Percentiles rank a stretch among this genome's conserved stretches.
These are phyloP conservation scores for Delitschia confertaspora DNA, from an alignment of 495 filamentous ascomycete species.

Conservation along the genomic window DNA sequence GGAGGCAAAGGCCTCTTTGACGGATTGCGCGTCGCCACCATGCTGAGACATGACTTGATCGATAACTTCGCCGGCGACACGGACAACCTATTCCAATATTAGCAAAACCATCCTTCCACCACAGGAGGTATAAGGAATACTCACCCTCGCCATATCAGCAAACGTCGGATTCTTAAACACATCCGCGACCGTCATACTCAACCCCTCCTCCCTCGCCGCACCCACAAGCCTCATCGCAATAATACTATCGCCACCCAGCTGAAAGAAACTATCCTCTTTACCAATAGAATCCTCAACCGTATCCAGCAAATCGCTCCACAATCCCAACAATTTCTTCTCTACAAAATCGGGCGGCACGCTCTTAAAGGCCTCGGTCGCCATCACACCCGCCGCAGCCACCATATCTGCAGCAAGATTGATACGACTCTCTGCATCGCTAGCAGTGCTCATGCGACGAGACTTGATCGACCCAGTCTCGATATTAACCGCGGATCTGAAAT, in stretches of 20 bases:
- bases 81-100: conserved; percentile 14
- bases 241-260: conserved; percentile 22
- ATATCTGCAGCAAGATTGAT: conserved; percentile 20
- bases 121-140: not conserved
- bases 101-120: no score
- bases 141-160: conserved; percentile 18
- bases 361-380: conserved; percentile 21
- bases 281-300: conserved; percentile 22
- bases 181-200: conserved; percentile 24
- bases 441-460: conserved; percentile 10
- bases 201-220: conserved; percentile 19
- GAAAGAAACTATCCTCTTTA: conserved; percentile 19
- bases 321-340: conserved; percentile 20
- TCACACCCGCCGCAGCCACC: conserved; percentile 20
- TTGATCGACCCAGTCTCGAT: conserved; percentile 14
- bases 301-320: conserved; percentile 22
- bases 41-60: conserved; percentile 23
- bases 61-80: conserved; percentile 22
- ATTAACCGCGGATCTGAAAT: no score
- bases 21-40: conserved; percentile 8
- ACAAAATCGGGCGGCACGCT: conserved; percentile 19
- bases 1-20: not conserved
- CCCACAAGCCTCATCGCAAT: conserved; percentile 24
- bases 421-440: conserved; percentile 18
- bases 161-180: conserved; percentile 20